phyloP scores from a whole-genome alignment of 2,329 filamentous ascomycete genomes.

The Sclerotinia trifoliorum region DNA sequence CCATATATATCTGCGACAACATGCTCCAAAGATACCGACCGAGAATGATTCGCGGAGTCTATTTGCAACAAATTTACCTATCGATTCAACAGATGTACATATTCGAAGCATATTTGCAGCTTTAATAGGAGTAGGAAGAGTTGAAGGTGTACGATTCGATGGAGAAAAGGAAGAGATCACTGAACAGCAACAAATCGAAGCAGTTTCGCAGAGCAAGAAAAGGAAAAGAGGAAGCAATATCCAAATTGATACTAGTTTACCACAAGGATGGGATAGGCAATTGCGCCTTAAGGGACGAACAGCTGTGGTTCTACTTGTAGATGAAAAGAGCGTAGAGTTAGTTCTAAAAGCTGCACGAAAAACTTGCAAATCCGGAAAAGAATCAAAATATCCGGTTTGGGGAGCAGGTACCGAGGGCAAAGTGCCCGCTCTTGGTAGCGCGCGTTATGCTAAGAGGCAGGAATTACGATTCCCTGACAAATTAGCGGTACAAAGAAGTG shows the following conservation, averaged over 20 bases:
- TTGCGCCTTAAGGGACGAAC: slow-evolving; percentile 73
- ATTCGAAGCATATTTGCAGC: slow-evolving; percentile 72
- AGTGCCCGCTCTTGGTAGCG: slow-evolving; percentile 49
- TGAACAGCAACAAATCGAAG: slow-evolving; percentile 31
- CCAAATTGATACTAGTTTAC: slow-evolving; percentile 63
- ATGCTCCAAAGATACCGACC: slow-evolving; percentile 75
- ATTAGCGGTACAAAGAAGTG: slow-evolving; percentile 63
- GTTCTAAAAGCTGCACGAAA: slow-evolving; percentile 74
- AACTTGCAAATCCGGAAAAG: slow-evolving; percentile 55
- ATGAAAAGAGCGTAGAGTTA: slow-evolving; percentile 72
- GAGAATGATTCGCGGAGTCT: slow-evolving; percentile 74
- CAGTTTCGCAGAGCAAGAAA: slow-evolving; percentile 47
- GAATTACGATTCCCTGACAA: slow-evolving; percentile 69
- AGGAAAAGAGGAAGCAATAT: slow-evolving; percentile 52
- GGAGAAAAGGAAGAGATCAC: slow-evolving; percentile 48
- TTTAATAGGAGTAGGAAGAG: slow-evolving; percentile 72
- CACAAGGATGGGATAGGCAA: slow-evolving; percentile 69
- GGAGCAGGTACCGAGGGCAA: slow-evolving; percentile 59
- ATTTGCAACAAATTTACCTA: slow-evolving; percentile 86
- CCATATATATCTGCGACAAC: slow-evolving; percentile 82
- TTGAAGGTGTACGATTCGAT: slow-evolving; percentile 77
- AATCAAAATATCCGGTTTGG: slow-evolving; percentile 65
- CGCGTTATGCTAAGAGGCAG: slow-evolving; percentile 63
- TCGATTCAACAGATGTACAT: slow-evolving; percentile 76
- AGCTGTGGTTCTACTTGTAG: slow-evolving; percentile 80